Evolutionary conservation across 108 stramenopile genomes (phyloP).

Genomic region (Nitzschia putrida): DNA sequence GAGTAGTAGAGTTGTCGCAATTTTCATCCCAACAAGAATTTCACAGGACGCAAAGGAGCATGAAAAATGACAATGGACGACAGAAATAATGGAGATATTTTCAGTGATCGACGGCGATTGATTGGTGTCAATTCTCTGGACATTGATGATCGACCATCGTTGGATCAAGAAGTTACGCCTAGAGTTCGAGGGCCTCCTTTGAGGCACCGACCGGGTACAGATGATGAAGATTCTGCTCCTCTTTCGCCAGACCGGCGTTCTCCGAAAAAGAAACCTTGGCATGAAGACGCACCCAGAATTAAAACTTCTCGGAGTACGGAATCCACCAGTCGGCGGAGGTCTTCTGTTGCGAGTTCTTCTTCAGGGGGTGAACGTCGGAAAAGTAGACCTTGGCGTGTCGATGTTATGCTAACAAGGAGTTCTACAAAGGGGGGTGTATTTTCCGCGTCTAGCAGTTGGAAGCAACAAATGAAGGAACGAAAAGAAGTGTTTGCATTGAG

Average conservation of each 20-base stretch:
- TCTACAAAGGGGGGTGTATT: slow-evolving; percentile 1
- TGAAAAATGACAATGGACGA: slow-evolving; percentile 2
- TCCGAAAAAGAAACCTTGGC: background rate
- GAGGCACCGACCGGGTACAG: background rate
- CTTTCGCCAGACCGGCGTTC: background rate
- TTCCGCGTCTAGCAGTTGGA: slow-evolving; percentile 23
- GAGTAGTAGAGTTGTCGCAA: too few species aligned
- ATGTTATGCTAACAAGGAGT: slow-evolving; percentile 10
- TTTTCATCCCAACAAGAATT: too few species aligned
- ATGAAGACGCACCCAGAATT: background rate
- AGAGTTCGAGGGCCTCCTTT: too few species aligned
- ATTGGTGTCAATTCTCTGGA: background rate
- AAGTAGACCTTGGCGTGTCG: slow-evolving; percentile 33
- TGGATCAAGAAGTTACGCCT: too few species aligned
- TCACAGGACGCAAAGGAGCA: background rate
- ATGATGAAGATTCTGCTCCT: background rate
- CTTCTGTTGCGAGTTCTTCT: background rate
- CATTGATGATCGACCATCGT: too few species aligned
- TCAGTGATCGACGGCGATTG: background rate
- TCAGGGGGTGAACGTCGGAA: slow-evolving; percentile 10
- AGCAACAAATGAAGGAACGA: slow-evolving; percentile 35
- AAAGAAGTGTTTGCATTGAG: slow-evolving; percentile 33
- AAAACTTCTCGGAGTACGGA: background rate
- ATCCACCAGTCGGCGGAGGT: background rate
- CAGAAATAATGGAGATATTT: background rate